Base-by-base conservation (phyloP, 2,329 filamentous ascomycete species). In the Colletotrichum kahawae region DNA sequence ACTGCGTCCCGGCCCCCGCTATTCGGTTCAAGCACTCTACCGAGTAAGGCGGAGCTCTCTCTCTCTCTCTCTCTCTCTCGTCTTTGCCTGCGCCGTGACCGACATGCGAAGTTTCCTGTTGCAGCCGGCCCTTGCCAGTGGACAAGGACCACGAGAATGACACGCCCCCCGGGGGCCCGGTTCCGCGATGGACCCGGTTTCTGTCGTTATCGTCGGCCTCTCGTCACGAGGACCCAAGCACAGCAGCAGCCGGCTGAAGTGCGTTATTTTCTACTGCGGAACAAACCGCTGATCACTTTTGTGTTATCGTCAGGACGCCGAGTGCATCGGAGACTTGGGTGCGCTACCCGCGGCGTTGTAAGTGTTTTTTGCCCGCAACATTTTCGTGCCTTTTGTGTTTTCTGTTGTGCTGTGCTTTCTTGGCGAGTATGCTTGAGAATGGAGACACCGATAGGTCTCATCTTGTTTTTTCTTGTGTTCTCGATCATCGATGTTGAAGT, bases 291-390 rank as follows among this genome's bases (percentile, higher is more conserved):
- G 71, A 74, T 70, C 67, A 36, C 29, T 60, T 31, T 29, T 51
- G 43, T 34, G 36, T 56, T 62, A 27, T 36, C 31, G n/a, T 29
- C 51, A 70, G 71, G 36, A 51, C 67, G 34, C 71, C 71, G 21
- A 70, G 67, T 31, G 36, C 59, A 29, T 33, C 31, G 33, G 67
- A 59, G 18, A 65, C 59, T 24, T 74, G 71, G 71, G 71, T 74
- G 66, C 71, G 48, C 38, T 70, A 65, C 29, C 71, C 71, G 16
- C 71, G 67, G 24, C 67, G 71, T 48, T 71, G 71, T 74, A 66
- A 74, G 71, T 73, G 68, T 1, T 13, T 51, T 1, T 13, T 51
- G 43, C 12, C 43, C 43, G 43, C 43, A 51, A 13, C 43, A 21
- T 51, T 51, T 48, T 38, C 36, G 65, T 21, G 16, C 54, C 56